Percentiles rank a stretch among this genome's conserved stretches.
These are phyloP conservation scores for Diaporthe citrichinensis DNA, from an alignment of 2,329 filamentous ascomycete genomes.

Conservation along the genomic window DNA sequence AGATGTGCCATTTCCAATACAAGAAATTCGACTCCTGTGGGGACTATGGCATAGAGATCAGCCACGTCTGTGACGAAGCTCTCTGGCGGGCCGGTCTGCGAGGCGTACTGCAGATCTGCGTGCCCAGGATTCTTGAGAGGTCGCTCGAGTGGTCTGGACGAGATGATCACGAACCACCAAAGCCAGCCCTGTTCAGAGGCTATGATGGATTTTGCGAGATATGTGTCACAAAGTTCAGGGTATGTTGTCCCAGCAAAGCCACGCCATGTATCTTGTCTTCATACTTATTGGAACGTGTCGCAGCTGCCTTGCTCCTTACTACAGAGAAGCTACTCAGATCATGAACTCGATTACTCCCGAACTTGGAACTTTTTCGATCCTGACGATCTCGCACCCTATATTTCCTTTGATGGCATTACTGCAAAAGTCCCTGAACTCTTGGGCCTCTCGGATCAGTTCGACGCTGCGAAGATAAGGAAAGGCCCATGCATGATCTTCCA, in stretches of 20 bases:
- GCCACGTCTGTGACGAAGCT: constrained; percentile 18
- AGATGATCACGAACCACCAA: constrained; percentile 34
- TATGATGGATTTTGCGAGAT: constrained; percentile 37
- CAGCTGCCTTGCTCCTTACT: constrained; percentile 19
- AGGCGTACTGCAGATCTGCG: constrained; percentile 35
- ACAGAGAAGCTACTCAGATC: constrained; percentile 29
- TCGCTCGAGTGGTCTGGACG: constrained; percentile 25
- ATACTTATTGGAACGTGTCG: not conserved
- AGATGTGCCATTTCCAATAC: constrained; percentile 40
- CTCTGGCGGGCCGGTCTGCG: constrained; percentile 35
- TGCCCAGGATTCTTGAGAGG: constrained; percentile 27
- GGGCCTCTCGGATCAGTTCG: constrained; percentile 15
- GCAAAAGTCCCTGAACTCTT: constrained; percentile 35
- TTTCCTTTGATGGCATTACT: not conserved
- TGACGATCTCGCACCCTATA: constrained; percentile 20
- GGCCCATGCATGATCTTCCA: constrained; percentile 11
- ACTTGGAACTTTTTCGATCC: not conserved
- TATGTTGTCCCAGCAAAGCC: not conserved
- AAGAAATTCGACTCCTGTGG: constrained; percentile 36
- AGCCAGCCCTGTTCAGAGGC: constrained; percentile 14
- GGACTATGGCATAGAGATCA: constrained; percentile 38
- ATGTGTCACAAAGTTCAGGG: constrained; percentile 35
- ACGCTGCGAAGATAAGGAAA: not conserved
- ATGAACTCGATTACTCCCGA: constrained; percentile 20
- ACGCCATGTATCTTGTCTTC: not conserved